Evolutionary conservation across 2,329 filamentous ascomycete genomes (phyloP).

Genomic region (Cladosporium sphaerospermum): DNA sequence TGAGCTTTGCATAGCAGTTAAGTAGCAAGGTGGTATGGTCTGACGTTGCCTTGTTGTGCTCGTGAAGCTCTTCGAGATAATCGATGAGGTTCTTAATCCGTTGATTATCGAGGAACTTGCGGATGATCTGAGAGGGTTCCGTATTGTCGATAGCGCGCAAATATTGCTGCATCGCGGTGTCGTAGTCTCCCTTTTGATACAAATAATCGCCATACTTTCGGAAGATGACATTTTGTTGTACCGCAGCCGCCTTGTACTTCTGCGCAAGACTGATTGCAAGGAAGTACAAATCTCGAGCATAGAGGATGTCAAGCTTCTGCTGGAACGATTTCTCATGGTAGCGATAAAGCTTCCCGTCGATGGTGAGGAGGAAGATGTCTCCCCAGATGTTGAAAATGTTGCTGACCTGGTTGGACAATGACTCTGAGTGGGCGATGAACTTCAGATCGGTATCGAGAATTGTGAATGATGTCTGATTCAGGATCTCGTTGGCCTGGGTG

Average conservation of each 20-base stretch:
- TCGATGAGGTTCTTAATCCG: constrained; percentile 95
- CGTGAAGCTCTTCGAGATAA: constrained; percentile 92
- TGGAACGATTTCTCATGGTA: constrained; percentile 89
- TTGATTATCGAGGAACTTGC: constrained; percentile 96
- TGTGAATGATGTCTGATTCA: constrained; percentile 82
- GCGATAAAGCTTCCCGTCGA: constrained; percentile 84
- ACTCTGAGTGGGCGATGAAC: constrained; percentile 83
- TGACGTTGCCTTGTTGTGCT: constrained; percentile 84
- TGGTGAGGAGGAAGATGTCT: constrained; percentile 80
- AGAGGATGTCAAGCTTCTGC: constrained; percentile 87
- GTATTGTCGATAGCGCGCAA: constrained; percentile 93
- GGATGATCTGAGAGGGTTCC: constrained; percentile 90
- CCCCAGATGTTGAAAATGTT: constrained; percentile 83
- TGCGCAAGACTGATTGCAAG: constrained; percentile 88
- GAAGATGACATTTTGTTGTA: constrained; percentile 86
- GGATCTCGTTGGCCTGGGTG: constrained; percentile 66
- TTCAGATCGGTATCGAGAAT: constrained; percentile 87
- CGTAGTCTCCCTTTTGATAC: constrained; percentile 92
- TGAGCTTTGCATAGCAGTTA: constrained; percentile 97
- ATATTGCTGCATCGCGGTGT: constrained; percentile 98
- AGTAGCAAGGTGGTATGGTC: constrained; percentile 92
- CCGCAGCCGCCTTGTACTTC: constrained; percentile 70
- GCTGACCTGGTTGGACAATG: constrained; percentile 72
- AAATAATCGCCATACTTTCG: constrained; percentile 89
- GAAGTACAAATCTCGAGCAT: constrained; percentile 87